A percentile compares a stretch with the other conserved stretches of the same genome.
phyloP scores from a whole-genome alignment of 106 monocot genomes.

The Acanthochlamys bracteata region DNA sequence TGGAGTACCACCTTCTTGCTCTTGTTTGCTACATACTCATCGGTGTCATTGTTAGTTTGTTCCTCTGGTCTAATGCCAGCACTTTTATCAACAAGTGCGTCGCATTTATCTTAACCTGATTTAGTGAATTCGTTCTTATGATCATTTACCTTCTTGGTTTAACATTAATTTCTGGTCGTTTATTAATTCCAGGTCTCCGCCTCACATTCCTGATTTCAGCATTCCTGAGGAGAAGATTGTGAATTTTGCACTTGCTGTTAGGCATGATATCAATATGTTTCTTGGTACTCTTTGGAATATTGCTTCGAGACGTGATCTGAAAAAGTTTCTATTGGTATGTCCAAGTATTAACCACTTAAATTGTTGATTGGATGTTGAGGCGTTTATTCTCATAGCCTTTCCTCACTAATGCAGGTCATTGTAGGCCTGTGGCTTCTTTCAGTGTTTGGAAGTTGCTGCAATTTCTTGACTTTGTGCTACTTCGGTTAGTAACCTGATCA shows the following conservation, averaged over 20 bases:
- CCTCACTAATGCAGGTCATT: conserved; percentile 22
- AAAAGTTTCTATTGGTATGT: conserved; percentile 59
- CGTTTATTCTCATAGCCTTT: neutral
- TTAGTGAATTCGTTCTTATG: neutral
- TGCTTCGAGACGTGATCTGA: conserved; percentile 40
- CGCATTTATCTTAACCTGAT: neutral
- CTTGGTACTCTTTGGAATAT: conserved; percentile 34
- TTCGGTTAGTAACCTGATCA: conserved; percentile 18
- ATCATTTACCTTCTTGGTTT: neutral
- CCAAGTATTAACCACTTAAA: neutral
- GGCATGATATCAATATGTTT: conserved; percentile 47
- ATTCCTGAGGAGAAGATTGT: conserved; percentile 49
- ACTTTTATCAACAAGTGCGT: conserved; percentile 59
- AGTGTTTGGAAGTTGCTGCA: conserved; percentile 29
- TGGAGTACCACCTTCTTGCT: conserved; percentile 55
- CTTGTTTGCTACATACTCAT: conserved; percentile 53
- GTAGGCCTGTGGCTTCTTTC: conserved; percentile 44
- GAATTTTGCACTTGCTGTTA: conserved; percentile 33
- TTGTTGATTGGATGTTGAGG: neutral
- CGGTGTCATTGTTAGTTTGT: conserved; percentile 28
- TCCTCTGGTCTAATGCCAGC: conserved; percentile 54
- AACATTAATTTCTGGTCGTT: neutral
- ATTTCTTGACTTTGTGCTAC: conserved; percentile 44
- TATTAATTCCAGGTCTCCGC: conserved; percentile 37
- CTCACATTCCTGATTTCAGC: conserved; percentile 40